These are phyloP conservation scores for Paraconiothyrium sp. DNA, from an alignment of 2,329 filamentous ascomycete species.

Conservation along the genomic window DNA sequence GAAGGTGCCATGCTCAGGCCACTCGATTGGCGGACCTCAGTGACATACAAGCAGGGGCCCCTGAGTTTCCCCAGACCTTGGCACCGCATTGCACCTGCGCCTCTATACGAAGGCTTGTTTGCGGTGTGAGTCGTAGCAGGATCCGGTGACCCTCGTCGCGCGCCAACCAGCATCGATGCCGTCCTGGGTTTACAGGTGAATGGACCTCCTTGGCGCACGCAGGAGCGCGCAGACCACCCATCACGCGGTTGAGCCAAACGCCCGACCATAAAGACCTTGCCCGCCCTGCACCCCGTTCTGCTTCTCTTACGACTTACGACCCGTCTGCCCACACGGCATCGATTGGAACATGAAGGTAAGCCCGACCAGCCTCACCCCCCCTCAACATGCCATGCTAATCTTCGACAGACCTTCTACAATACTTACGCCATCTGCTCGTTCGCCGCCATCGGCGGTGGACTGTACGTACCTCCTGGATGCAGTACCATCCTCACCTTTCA, in stretches of 20 bases:
- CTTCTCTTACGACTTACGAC: slow-evolving; percentile 11
- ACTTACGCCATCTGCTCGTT: slow-evolving; percentile 70
- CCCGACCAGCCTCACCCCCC: neutral
- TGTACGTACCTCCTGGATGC: slow-evolving; percentile 19
- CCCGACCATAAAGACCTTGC: slow-evolving; percentile 24
- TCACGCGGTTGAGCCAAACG: slow-evolving; percentile 28
- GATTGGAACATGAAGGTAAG: slow-evolving; percentile 44
- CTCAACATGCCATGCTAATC: slow-evolving; percentile 11
- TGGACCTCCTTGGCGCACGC: slow-evolving; percentile 18
- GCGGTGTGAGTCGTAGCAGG: slow-evolving; percentile 27
- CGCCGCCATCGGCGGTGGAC: slow-evolving; percentile 63
- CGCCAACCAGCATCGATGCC: neutral
- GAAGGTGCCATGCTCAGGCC: slow-evolving; percentile 3
- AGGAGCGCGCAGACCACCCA: slow-evolving; percentile 25
- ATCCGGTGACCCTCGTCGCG: slow-evolving; percentile 21
- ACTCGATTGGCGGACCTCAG: slow-evolving; percentile 17
- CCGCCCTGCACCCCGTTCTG: slow-evolving; percentile 2
- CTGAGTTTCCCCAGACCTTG: slow-evolving; percentile 35
- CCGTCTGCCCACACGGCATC: slow-evolving; percentile 19
- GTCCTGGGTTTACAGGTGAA: slow-evolving; percentile 20
- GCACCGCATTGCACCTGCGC: slow-evolving; percentile 18
- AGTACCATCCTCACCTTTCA: neutral
- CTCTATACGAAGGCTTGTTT: slow-evolving; percentile 31
- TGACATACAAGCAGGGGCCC: slow-evolving; percentile 18
- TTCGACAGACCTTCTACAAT: slow-evolving; percentile 52